Conservation (phyloP, 2,329 filamentous ascomycete species). For the Pseudogymnoascus sp. region DNA sequence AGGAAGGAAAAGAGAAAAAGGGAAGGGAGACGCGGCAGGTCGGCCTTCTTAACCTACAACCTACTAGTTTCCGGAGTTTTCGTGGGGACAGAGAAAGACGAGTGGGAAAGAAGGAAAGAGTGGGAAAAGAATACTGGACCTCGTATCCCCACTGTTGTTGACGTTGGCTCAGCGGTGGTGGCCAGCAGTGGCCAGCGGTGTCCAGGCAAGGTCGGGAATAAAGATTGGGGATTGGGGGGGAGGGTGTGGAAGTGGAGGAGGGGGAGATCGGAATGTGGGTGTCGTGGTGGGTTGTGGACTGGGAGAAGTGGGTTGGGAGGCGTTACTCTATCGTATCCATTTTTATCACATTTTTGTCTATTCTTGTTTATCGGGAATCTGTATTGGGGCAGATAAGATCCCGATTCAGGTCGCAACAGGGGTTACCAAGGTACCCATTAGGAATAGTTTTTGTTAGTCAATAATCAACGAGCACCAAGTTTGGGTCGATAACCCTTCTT, state of each 20-base stretch:
- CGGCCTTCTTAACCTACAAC: constrained; percentile 6
- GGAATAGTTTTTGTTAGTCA: neutral
- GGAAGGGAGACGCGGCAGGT: neutral
- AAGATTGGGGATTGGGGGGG: too few species aligned
- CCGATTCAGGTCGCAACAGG: neutral
- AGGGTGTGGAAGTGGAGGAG: too few species aligned
- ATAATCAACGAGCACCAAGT: neutral
- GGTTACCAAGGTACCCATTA: constrained; percentile 1
- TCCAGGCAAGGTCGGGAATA: neutral
- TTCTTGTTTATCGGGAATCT: neutral
- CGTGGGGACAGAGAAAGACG: neutral
- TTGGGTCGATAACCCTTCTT: neutral
- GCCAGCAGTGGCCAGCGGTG: neutral
- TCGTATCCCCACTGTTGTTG: constrained; percentile 4
- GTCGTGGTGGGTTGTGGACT: too few species aligned
- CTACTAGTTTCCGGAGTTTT: neutral
- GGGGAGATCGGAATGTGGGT: neutral
- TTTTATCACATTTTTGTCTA: neutral
- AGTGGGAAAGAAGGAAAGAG: constrained; percentile 1
- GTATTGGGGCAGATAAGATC: neutral
- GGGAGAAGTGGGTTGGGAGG: neutral
- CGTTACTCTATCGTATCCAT: neutral
- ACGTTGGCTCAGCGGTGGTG: neutral
- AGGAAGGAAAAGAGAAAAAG: neutral
- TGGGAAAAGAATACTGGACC: neutral